phyloP scores from a whole-genome alignment of 352 stramenopile genomes.

The Phytophthora litchii region DNA sequence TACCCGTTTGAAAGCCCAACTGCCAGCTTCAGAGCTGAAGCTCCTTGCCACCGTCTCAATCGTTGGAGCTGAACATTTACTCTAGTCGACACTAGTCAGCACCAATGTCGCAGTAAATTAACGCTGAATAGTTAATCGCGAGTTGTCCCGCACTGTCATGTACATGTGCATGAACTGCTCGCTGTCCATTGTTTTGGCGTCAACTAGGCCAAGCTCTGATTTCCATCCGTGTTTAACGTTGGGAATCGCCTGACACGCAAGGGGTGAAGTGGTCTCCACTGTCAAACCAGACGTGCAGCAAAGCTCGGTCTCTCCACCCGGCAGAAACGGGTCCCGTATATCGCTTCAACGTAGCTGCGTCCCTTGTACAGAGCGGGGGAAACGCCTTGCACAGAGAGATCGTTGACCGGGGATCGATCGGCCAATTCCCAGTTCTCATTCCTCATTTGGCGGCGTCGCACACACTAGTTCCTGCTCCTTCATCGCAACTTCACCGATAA shows the following conservation, averaged over 20 bases:
- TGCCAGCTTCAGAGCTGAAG: slow-evolving; percentile 16
- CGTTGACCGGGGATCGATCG: no score
- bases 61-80: slow-evolving; percentile 9
- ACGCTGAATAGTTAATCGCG: slow-evolving; percentile 19
- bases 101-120: slow-evolving; percentile 12
- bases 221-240: slow-evolving; percentile 15
- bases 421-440: slow-evolving; percentile 34
- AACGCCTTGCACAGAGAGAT: no score
- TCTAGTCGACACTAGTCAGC: slow-evolving; percentile 16
- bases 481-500: background rate
- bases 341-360: slow-evolving; percentile 31
- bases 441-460: slow-evolving; percentile 28
- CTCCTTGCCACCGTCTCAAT: slow-evolving; percentile 14
- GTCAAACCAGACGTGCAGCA: slow-evolving; percentile 22
- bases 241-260: slow-evolving; percentile 33
- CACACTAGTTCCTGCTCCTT: slow-evolving; percentile 16
- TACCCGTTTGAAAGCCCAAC: background rate
- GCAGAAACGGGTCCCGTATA: slow-evolving; percentile 24
- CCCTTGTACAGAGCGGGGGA: slow-evolving; percentile 2
- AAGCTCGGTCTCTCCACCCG: slow-evolving; percentile 16
- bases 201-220: slow-evolving; percentile 18
- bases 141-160: slow-evolving; percentile 16
- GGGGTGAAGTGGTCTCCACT: background rate
- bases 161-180: background rate
- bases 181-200: background rate